phyloP scores from a whole-genome alignment of 106 monocot species.

The Acanthochlamys bracteata region DNA sequence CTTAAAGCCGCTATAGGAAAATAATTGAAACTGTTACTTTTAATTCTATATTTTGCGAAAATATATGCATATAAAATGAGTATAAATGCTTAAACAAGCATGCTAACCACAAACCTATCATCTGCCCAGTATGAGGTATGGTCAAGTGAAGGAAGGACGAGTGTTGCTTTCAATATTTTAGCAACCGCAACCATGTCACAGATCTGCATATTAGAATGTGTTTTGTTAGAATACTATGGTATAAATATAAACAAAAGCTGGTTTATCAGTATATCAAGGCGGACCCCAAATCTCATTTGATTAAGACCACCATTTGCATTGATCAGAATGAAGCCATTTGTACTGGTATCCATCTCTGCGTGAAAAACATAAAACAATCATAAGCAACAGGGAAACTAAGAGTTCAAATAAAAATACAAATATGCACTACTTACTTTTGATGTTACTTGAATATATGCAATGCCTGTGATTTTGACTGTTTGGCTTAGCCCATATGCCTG shows the following conservation, averaged over 20 bases:
- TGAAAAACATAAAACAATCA: slow-evolving; percentile 1
- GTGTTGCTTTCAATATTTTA: slow-evolving; percentile 86
- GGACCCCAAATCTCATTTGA: slow-evolving; percentile 99
- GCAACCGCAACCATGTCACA: slow-evolving; percentile 99
- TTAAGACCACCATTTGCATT: slow-evolving; percentile 99
- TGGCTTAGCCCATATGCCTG: slow-evolving; percentile 81
- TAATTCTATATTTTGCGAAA: neutral
- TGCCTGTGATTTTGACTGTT: slow-evolving; percentile 59
- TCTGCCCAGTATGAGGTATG: slow-evolving; percentile 93
- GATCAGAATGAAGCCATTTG: slow-evolving; percentile 83
- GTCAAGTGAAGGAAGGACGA: slow-evolving; percentile 95
- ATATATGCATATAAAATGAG: neutral
- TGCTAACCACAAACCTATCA: slow-evolving; percentile 44
- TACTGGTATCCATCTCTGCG: slow-evolving; percentile 62
- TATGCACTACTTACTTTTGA: slow-evolving; percentile 50
- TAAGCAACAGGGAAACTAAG: neutral
- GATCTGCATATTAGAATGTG: slow-evolving; percentile 63
- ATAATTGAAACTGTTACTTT: neutral
- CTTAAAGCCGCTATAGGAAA: slow-evolving; percentile 66
- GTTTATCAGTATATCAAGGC: slow-evolving; percentile 16
- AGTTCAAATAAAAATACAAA: neutral
- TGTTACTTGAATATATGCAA: slow-evolving; percentile 48
- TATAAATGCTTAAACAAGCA: neutral
- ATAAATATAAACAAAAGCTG: slow-evolving; percentile 5
- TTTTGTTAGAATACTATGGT: slow-evolving; percentile 14